These are phyloP conservation scores for Talaromyces ruber DNA, from an alignment of 495 filamentous ascomycete species.

Conservation along the genomic window DNA sequence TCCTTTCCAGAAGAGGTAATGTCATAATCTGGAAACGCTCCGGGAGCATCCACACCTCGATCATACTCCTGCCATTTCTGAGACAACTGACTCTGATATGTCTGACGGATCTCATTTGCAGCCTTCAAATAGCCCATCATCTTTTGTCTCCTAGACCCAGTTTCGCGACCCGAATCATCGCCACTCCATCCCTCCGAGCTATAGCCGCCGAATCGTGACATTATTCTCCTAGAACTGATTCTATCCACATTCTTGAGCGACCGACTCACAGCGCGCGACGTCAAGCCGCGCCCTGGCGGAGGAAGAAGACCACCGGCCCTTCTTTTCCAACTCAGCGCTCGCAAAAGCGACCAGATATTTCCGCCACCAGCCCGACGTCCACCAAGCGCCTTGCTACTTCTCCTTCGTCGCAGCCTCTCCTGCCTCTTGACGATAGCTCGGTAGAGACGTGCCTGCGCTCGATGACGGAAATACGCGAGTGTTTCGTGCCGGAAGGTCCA, in stretches of 20 bases:
- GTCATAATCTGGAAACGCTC: slow-evolving; percentile 71
- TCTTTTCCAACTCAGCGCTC: background rate
- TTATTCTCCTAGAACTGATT: slow-evolving; percentile 12
- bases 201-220: slow-evolving; percentile 27
- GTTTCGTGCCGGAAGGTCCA: slow-evolving; percentile 62
- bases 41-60: slow-evolving; percentile 54
- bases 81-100: slow-evolving; percentile 54
- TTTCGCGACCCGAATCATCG: slow-evolving; percentile 37
- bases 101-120: slow-evolving; percentile 84
- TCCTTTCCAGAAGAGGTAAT: slow-evolving; percentile 73
- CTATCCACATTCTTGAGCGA: slow-evolving; percentile 19
- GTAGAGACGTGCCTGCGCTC: slow-evolving; percentile 68
- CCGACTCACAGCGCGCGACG: slow-evolving; percentile 11
- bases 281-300: slow-evolving; percentile 9
- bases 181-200: slow-evolving; percentile 20
- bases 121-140: slow-evolving; percentile 79
- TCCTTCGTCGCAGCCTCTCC: slow-evolving; percentile 31
- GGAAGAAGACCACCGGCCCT: background rate
- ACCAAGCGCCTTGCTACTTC: slow-evolving; percentile 25
- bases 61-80: slow-evolving; percentile 43
- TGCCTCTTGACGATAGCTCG: slow-evolving; percentile 59
- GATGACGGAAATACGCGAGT: slow-evolving; percentile 59
- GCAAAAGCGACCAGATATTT: slow-evolving; percentile 1
- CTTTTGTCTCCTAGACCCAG: slow-evolving; percentile 66
- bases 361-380: slow-evolving; percentile 20